Percentiles rank a stretch among this genome's conserved stretches.
phyloP scores from a whole-genome alignment of 441 rosid genomes.

The Gossypium davidsonii region DNA sequence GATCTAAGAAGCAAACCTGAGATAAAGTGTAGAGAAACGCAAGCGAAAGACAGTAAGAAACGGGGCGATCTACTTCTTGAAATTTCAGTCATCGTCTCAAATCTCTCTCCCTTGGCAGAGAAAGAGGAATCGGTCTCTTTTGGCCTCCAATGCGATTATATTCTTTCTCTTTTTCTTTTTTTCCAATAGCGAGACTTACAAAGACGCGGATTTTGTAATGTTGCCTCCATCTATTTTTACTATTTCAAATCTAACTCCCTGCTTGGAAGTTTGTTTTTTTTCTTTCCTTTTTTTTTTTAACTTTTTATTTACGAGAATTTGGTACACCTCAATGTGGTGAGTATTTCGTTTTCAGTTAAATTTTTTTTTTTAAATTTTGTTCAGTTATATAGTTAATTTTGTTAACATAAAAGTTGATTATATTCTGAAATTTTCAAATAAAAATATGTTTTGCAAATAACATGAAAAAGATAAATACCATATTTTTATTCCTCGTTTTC shows the following conservation, averaged over 20 bases:
- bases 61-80: slow-evolving; percentile 30
- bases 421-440: too few species aligned
- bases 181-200: background rate
- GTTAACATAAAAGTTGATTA: too few species aligned
- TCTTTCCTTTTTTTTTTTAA: too few species aligned
- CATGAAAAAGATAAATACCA: too few species aligned
- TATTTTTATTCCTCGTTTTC: too few species aligned
- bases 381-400: too few species aligned
- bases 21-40: slow-evolving; percentile 42
- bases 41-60: slow-evolving; percentile 31
- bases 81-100: slow-evolving; percentile 36
- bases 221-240: background rate
- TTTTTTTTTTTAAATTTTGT: too few species aligned
- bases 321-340: too few species aligned
- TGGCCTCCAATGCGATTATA: background rate
- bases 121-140: background rate
- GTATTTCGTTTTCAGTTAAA: too few species aligned
- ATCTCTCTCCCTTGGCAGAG: slow-evolving; percentile 7
- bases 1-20: slow-evolving; percentile 42
- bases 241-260: background rate
- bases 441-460: too few species aligned
- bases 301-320: too few species aligned
- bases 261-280: too few species aligned
- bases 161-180: background rate
- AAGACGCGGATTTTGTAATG: background rate